phyloP scores from a whole-genome alignment of 306 rosid species.

The Citrullus colocynthis region DNA sequence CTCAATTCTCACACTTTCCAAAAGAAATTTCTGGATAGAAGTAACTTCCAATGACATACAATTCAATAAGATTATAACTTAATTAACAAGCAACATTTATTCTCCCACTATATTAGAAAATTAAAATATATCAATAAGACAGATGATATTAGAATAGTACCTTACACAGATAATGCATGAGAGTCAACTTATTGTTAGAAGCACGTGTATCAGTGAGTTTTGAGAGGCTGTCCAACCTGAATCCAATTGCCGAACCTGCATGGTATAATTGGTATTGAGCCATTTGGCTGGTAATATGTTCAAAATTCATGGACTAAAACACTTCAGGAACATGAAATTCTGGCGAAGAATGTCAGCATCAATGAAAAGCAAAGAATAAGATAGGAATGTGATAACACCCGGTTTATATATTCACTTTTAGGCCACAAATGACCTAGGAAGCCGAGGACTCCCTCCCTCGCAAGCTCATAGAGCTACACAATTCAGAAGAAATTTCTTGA shows the following conservation, averaged over 20 bases:
- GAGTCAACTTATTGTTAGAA: conserved; percentile 74
- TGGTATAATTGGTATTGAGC: neutral
- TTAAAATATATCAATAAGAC: conserved; percentile 6
- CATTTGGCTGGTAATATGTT: conserved; percentile 2
- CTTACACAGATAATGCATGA: conserved; percentile 99
- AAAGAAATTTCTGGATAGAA: neutral
- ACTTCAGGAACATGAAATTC: neutral
- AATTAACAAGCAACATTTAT: neutral
- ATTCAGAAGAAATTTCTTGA: too few species aligned
- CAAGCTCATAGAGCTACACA: too few species aligned
- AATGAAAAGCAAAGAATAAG: neutral
- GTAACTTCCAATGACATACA: neutral
- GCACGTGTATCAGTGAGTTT: conserved; percentile 96
- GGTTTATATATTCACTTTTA: too few species aligned
- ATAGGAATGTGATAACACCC: too few species aligned
- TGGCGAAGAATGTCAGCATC: neutral
- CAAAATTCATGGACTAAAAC: neutral
- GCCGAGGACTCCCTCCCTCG: too few species aligned
- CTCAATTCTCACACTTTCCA: neutral
- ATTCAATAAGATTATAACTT: neutral
- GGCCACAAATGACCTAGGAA: too few species aligned
- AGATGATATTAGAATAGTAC: conserved; percentile 22
- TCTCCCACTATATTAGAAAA: conserved; percentile 11
- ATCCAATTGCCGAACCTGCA: conserved; percentile 94
- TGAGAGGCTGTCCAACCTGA: conserved; percentile 92